These are phyloP conservation scores for Priceomyces medius DNA, from an alignment of 805 yeast species.

Conservation along the genomic window DNA sequence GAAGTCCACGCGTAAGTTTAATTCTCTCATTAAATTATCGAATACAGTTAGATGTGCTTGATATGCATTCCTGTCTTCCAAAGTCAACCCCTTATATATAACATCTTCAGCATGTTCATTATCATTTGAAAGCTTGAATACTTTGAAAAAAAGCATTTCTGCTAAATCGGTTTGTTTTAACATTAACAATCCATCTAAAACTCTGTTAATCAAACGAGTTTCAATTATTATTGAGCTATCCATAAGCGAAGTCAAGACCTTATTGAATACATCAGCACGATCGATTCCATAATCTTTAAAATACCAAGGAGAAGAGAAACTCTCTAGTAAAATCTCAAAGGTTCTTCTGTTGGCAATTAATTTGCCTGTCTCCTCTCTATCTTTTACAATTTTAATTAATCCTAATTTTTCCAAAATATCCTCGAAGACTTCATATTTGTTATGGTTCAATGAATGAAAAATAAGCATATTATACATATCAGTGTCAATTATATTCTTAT, in stretches of 20 bases:
- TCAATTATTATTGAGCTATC: conserved; percentile 12
- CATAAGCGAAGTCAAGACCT: conserved; percentile 6
- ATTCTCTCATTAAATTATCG: conserved; percentile 14
- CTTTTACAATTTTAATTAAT: conserved; percentile 2
- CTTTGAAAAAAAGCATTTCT: conserved; percentile 8
- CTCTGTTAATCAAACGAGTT: conserved; percentile 17
- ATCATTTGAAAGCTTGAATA: conserved; percentile 1
- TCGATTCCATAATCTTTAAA: conserved; percentile 1
- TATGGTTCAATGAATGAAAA: conserved; percentile 29
- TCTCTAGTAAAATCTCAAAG: conserved; percentile 15
- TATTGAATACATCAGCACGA: conserved; percentile 4
- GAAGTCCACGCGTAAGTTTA: conserved; percentile 9
- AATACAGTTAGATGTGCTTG: conserved; percentile 13
- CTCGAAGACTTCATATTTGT: conserved; percentile 17
- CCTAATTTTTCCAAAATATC: conserved; percentile 18
- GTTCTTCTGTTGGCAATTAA: conserved; percentile 18
- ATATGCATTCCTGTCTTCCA: conserved; percentile 20
- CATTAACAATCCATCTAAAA: conserved; percentile 16
- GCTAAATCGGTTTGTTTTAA: conserved; percentile 12
- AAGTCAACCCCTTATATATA: conserved; percentile 20
- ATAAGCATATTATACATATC: conserved; percentile 27
- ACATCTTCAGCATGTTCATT: conserved; percentile 8
- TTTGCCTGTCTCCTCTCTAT: not conserved
- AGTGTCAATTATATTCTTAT: conserved; percentile 9
- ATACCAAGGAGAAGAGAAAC: conserved; percentile 9